Base-by-base conservation (phyloP, 2,329 filamentous ascomycete species). In the Lecanicillium sp. region DNA sequence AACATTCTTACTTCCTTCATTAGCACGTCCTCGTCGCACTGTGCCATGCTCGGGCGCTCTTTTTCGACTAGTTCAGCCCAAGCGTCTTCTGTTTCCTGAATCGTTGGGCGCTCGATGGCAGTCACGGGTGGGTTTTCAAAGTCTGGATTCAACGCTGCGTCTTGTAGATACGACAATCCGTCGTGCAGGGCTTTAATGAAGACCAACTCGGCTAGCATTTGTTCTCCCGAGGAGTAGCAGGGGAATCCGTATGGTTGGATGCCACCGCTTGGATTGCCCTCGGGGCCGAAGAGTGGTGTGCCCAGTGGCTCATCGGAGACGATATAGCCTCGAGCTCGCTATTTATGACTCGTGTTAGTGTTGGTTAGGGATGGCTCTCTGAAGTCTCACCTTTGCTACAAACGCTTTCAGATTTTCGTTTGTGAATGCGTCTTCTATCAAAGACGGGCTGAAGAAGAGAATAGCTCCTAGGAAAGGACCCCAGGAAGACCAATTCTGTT, bases 161-260 rank as follows among this genome's bases (percentile, higher is more conserved):
- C 62, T 35, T 76, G 61, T 27, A 88, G 64, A 70, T 80, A 88
- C 29, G 62, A 56, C 3, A 86, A 56, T 18, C 85, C 71, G 3
- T 63, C 56, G 11, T 54, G 49, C 45, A 75, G 71, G 1, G 73
- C 70, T 9, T 54, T 56, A 11, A 81, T 64, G 37, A 89, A 68
- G 44, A 85, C 71, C 28, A 67, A 64, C 55, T 94, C 85, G 7
- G 63, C 62, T n/a, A n/a, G 22, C 50, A 77, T 67, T 25, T 67
- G 53, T 44, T 83, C 76, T 4, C 81, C 81, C 2, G 80, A 73
- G n/a, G 81, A 80, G 57, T 82, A 83, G 44, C 78, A 71, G 4
- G 83, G 82, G 46, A 76, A 83, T 5, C 82, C 81, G 31, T 73
- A 64, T 9, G 57, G 47, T 0, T 65, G 64, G 51, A 68, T 63